Conservation (phyloP, 441 rosid genomes). For the Viola pubescens region DNA sequence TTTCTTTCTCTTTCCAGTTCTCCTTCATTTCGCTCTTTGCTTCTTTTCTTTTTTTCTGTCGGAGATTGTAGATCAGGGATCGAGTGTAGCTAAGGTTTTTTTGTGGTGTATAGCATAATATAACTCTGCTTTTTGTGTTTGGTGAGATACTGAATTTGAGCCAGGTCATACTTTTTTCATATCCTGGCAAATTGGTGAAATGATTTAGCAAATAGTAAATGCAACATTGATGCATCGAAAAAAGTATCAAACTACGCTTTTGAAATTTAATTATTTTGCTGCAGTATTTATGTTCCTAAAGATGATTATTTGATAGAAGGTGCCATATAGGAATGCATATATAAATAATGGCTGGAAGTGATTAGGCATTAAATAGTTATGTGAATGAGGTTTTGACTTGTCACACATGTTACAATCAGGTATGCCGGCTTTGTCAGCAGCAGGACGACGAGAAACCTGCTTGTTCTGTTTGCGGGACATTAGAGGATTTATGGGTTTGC, state of each 20-base stretch:
- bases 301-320: too few relatives aligned
- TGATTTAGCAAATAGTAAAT: too few relatives aligned
- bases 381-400: neutral
- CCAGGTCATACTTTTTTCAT: too few relatives aligned
- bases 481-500: constrained; percentile 81
- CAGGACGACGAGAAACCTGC: constrained; percentile 64
- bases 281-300: too few relatives aligned
- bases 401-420: constrained; percentile 33
- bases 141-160: neutral
- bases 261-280: too few relatives aligned
- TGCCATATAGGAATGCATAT: neutral
- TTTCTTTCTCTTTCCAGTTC: neutral
- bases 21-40: too few relatives aligned
- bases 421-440: constrained; percentile 87
- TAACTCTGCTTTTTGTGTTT: neutral
- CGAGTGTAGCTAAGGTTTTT: neutral
- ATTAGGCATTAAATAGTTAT: neutral
- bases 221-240: too few relatives aligned
- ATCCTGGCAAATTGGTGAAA: too few relatives aligned
- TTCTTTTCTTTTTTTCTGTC: too few relatives aligned
- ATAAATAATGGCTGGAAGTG: neutral
- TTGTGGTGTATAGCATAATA: neutral
- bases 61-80: too few relatives aligned
- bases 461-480: constrained; percentile 74
- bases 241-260: too few relatives aligned